Evolutionary conservation across 2,329 filamentous ascomycete species (phyloP).

Genomic region (Malbranchea zuffiana): DNA sequence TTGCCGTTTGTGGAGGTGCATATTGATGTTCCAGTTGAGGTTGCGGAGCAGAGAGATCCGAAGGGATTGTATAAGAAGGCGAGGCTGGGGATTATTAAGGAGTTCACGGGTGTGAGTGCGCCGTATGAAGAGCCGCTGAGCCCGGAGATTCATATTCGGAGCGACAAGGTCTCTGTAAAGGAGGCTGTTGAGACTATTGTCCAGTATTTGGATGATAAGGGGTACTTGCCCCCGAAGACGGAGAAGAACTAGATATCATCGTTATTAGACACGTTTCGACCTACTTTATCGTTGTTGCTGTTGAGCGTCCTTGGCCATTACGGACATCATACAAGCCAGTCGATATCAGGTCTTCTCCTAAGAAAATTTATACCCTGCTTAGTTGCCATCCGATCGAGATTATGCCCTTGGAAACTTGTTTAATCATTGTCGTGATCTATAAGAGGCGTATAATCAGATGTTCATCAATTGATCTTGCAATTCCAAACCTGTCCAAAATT

Average conservation of each 20-base stretch:
- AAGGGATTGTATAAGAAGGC: constrained; percentile 99
- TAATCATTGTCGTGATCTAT: too few species aligned
- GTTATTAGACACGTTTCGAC: too few species aligned
- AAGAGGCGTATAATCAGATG: too few species aligned
- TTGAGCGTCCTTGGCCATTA: too few species aligned
- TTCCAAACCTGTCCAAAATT: too few species aligned
- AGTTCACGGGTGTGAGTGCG: constrained; percentile 91
- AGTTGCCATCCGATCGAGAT: too few species aligned
- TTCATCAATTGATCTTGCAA: too few species aligned
- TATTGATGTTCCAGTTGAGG: constrained; percentile 81
- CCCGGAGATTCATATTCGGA: constrained; percentile 79
- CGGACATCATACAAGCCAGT: too few species aligned
- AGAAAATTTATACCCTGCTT: too few species aligned
- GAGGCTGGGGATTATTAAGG: constrained; percentile 81
- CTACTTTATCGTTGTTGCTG: too few species aligned
- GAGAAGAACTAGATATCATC: constrained; percentile 22
- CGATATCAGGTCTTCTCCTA: too few species aligned
- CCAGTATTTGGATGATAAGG: constrained; percentile 61
- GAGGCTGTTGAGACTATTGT: constrained; percentile 81
- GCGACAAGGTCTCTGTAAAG: constrained; percentile 71
- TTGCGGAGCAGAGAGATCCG: constrained; percentile 88
- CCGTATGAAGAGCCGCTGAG: constrained; percentile 85
- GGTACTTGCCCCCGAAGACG: constrained; percentile 41
- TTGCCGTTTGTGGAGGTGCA: constrained; percentile 90
- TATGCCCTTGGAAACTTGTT: too few species aligned